These are phyloP conservation scores for Stevia rebaudiana DNA, from an alignment of 140 eudicot genomes.

Conservation along the genomic window DNA sequence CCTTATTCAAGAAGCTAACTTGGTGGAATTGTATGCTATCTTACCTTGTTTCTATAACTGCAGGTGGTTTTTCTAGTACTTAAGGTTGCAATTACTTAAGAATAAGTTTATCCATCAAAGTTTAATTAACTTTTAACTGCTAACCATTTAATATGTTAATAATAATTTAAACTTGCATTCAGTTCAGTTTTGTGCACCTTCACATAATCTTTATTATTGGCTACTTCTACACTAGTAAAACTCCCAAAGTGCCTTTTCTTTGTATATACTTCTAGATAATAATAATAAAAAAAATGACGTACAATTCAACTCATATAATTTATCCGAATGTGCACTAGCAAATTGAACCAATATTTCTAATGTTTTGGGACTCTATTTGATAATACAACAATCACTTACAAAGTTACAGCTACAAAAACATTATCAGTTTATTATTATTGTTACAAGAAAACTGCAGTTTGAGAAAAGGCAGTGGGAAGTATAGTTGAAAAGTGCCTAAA, in stretches of 20 bases:
- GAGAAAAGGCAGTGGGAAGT: not conserved
- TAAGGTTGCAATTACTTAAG: not conserved
- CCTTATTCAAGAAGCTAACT: constrained; percentile 5
- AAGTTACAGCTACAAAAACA: constrained; percentile 1
- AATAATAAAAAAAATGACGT: not conserved
- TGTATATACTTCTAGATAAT: constrained; percentile 3
- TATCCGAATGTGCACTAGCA: not conserved
- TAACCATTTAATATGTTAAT: not conserved
- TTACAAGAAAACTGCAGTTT: not conserved
- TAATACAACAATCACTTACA: not conserved
- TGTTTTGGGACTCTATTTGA: not conserved
- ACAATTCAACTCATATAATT: not conserved
- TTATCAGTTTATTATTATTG: not conserved
- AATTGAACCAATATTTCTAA: not conserved
- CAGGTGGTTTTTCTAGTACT: not conserved
- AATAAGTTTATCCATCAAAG: not conserved
- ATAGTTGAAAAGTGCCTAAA: not conserved
- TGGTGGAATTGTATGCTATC: not conserved
- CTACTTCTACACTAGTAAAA: constrained; percentile 7
- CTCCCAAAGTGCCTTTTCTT: not conserved
- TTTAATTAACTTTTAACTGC: not conserved
- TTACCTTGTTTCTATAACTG: not conserved
- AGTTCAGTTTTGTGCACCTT: not conserved
- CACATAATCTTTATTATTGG: not conserved
- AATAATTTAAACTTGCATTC: not conserved